These are phyloP conservation scores for Cornus kousa DNA, from an alignment of 148 eudicot genomes.

Conservation along the genomic window DNA sequence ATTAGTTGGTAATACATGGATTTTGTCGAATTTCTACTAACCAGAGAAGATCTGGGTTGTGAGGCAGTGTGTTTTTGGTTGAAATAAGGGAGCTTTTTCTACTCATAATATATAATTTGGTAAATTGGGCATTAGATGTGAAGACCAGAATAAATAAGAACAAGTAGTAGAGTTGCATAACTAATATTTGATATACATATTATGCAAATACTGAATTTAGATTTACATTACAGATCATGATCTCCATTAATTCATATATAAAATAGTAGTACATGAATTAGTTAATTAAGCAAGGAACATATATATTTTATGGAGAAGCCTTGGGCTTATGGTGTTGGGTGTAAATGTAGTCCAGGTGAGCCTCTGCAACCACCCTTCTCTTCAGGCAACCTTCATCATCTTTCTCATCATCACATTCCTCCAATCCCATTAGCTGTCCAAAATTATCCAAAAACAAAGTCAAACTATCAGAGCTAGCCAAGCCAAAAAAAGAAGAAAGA, in stretches of 20 bases:
- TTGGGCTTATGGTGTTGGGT: slow-evolving; percentile 46
- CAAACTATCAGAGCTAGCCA: neutral
- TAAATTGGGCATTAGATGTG: neutral
- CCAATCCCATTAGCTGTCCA: slow-evolving; percentile 45
- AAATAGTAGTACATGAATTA: too few species aligned
- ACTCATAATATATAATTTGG: too few species aligned
- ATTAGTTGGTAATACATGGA: too few species aligned
- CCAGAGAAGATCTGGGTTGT: too few species aligned
- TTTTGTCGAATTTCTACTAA: too few species aligned
- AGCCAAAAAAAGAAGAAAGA: too few species aligned
- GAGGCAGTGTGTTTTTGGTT: too few species aligned
- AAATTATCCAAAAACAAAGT: neutral
- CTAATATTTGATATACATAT: neutral
- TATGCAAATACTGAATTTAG: too few species aligned
- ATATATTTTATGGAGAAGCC: slow-evolving; percentile 13
- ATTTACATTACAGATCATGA: neutral
- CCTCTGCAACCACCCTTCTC: slow-evolving; percentile 50
- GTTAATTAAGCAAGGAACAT: too few species aligned
- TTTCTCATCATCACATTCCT: slow-evolving; percentile 40
- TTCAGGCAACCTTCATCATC: slow-evolving; percentile 54
- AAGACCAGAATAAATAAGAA: neutral
- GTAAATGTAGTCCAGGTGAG: slow-evolving; percentile 74
- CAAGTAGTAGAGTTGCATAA: neutral
- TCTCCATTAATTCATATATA: neutral
- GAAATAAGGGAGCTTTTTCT: too few species aligned